phyloP scores from a whole-genome alignment of 768 basidiomycete genomes.

The Glaciozyma martinii region DNA sequence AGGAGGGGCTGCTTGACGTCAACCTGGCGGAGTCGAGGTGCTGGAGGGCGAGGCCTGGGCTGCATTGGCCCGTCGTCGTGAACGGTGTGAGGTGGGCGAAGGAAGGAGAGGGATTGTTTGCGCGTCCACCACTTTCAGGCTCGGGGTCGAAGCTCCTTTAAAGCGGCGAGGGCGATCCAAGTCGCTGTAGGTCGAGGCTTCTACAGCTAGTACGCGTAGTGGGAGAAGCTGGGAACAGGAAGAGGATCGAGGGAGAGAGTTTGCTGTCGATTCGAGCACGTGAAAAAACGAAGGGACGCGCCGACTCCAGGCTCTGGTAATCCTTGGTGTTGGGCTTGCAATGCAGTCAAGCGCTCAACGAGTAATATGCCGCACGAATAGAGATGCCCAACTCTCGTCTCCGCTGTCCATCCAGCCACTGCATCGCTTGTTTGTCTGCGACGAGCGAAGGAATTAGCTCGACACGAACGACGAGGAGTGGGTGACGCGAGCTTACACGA shows the following conservation, averaged over 20 bases:
- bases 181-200: no score
- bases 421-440: slow-evolving; percentile 18
- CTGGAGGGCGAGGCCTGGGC: background rate
- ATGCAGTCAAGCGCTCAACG: no score
- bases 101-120: background rate
- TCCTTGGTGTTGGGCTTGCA: no score
- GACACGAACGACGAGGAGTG: background rate
- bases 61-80: background rate
- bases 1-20: background rate
- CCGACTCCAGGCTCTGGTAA: no score
- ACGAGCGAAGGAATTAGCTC: background rate
- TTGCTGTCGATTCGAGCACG: no score
- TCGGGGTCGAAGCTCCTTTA: no score
- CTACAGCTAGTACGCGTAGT: no score
- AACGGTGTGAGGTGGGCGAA: background rate
- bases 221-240: no score
- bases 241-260: no score
- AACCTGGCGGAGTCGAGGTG: background rate
- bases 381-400: slow-evolving; percentile 17
- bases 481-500: background rate
- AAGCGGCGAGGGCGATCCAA: no score
- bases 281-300: background rate
- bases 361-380: slow-evolving; percentile 1
- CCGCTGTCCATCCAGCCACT: slow-evolving; percentile 27
- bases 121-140: no score